Base-by-base conservation (phyloP, 306 rosid species). In the Albizia julibrissin region DNA sequence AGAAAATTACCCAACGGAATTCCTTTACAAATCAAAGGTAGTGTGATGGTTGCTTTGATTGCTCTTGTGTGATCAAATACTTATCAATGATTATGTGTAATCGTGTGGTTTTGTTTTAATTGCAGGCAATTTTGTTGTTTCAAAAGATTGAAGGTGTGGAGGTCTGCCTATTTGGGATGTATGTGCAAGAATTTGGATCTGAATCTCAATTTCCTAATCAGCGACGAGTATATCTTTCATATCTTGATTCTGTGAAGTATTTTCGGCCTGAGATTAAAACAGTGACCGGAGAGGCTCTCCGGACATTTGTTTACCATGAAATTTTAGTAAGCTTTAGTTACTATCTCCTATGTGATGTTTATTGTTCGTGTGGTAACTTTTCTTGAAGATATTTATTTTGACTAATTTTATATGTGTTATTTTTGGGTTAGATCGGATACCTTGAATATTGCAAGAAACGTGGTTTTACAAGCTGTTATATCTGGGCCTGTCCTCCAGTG, bases 141-240 rank as follows among this genome's bases (percentile, higher is more conserved):
- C 99, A 96, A 87, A 95, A 91, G 90, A 95, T 95, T 76, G 98
- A 93, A 88, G 98, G 98, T 27, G 98, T 95, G 39, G 99, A 96
- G 86, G 99, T 96, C 62, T 96, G 98, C 89, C 88, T 96, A 40
- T 96, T 96, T 74, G 99, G 99, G 92, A 93, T 96, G 99, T 96
- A 93, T 71, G 99, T 96, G 72, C 99, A 96, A 88, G 99, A 96
- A 87, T 96, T 96, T 91, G 98, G 98, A 84, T 87, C 99, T 24
- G 98, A 96, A 86, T 71, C 87, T 42, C 94, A 92, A 43, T 92
- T 91, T 80, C 99, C 99, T 42, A 96, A 96, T 80, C 98, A 93
- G 87, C 99, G 99, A 2, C 94, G 99, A 59, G 99, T 93, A 22
- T 93, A 96, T 90, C 94, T 96, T 73, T 96, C 99, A 19, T 96